Evolutionary conservation across 192 early-diverging fungal species (phyloP), one percentile per base, ranked within the genome.

Genomic region (Podila minutissima): DNA sequence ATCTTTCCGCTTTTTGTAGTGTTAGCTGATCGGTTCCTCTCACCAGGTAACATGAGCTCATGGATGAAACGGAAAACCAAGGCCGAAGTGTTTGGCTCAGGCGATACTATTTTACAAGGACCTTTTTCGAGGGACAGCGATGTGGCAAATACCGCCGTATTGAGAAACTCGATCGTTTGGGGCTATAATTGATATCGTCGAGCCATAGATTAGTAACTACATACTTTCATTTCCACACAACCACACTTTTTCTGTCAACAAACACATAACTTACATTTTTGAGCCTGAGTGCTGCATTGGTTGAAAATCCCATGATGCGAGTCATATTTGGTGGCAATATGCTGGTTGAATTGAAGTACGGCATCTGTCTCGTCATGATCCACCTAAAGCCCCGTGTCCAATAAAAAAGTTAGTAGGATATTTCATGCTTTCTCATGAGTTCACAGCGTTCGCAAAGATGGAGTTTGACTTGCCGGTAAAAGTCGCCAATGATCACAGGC

Each of bases 21-120:
- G 17, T 55, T 5, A 5, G 5, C 20, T 55, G 35, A 20, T 12
- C 9, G 31, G 7, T 15, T 8, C 41, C 41, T 15, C 64, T 64
- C 73, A 81, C 77, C 66, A 33, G 77, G 77, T 19, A 81, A 46
- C 77, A 73, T 73, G 7, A 81, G 61, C 19, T 81, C 66, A 19
- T 81, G 70, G 0, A 60, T 49, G 46, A 73, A 81, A 5, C 77
- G 70, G n/a, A 60, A 64, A 5, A 81, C 35, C n/a, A 81, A 60
- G 5, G 62, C 57, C 5, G 70, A 66, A 26, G 50, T n/a, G 32
- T 79, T 71, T 26, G 70, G 65, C 48, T 33, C 33, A 0, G 19
- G 11, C 7, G 32, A 22, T 2, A 10, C 35, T 7, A 71, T n/a
- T 55, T 55, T 55, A 20, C 64, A 49, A 24, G 60, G 32, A 2